Evolutionary conservation across 805 yeast species (phyloP).

Genomic region (Pichia scutulata): DNA sequence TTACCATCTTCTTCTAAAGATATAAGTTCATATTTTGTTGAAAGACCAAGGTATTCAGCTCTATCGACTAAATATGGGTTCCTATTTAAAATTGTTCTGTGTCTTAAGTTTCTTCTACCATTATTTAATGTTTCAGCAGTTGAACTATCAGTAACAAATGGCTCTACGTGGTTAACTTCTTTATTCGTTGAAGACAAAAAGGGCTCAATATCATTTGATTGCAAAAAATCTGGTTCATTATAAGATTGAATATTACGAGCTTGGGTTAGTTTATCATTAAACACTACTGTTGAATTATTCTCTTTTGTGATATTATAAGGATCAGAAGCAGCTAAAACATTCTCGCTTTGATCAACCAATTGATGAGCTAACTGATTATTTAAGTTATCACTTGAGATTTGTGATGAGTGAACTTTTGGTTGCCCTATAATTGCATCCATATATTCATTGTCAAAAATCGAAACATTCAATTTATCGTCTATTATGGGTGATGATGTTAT

Average conservation of each 20-base stretch:
- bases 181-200: background rate
- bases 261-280: background rate
- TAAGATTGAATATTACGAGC: no score
- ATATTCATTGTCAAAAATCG: background rate
- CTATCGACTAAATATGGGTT: conserved; percentile 30
- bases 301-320: background rate
- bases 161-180: background rate
- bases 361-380: background rate
- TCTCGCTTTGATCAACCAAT: background rate
- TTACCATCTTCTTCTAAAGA: conserved; percentile 25
- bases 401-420: background rate
- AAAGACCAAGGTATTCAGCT: conserved; percentile 27
- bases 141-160: background rate
- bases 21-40: conserved; percentile 23
- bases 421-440: background rate
- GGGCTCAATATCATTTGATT: background rate
- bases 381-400: background rate
- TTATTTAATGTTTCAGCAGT: no score
- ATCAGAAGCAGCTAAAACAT: background rate
- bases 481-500: background rate
- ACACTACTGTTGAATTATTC: background rate
- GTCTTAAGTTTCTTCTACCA: conserved; percentile 8
- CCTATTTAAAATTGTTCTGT: conserved; percentile 10
- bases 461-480: background rate
- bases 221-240: background rate